Evolutionary conservation across 2,329 filamentous ascomycete genomes (phyloP).

Genomic region (Macrophomina tecta): DNA sequence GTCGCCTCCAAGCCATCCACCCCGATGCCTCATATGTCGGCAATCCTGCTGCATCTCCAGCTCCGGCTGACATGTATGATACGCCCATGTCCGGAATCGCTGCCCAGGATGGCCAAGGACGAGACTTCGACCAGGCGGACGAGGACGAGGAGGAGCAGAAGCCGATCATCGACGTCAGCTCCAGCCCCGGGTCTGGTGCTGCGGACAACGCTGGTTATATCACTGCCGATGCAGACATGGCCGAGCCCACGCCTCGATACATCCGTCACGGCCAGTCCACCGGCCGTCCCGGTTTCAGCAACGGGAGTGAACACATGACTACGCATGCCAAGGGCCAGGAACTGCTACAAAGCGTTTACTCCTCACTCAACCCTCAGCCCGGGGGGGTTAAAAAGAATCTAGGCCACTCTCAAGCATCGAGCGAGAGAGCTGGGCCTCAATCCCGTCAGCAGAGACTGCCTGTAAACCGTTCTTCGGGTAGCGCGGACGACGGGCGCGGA

Average conservation of each 20-base stretch:
- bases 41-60: not conserved
- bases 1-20: not conserved
- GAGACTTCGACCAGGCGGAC: not conserved
- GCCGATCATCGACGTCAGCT: not conserved
- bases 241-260: not conserved
- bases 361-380: not conserved
- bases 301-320: not conserved
- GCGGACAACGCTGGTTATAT: not conserved
- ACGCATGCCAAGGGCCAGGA: conserved; percentile 5
- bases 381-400: not conserved
- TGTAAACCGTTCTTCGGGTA: not conserved
- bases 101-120: not conserved
- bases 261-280: not conserved
- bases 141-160: not conserved
- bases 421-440: not conserved
- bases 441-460: not conserved
- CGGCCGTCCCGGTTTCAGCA: not conserved
- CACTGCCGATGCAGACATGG: not conserved
- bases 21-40: not conserved
- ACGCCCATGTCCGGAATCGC: not conserved
- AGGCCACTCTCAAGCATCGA: conserved; percentile 1
- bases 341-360: not conserved
- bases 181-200: not conserved
- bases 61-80: not conserved
- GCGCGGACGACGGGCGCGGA: not conserved